Evolutionary conservation across 176 grass and related monocot species (phyloP).

Genomic region (Elymus sibiricus): DNA sequence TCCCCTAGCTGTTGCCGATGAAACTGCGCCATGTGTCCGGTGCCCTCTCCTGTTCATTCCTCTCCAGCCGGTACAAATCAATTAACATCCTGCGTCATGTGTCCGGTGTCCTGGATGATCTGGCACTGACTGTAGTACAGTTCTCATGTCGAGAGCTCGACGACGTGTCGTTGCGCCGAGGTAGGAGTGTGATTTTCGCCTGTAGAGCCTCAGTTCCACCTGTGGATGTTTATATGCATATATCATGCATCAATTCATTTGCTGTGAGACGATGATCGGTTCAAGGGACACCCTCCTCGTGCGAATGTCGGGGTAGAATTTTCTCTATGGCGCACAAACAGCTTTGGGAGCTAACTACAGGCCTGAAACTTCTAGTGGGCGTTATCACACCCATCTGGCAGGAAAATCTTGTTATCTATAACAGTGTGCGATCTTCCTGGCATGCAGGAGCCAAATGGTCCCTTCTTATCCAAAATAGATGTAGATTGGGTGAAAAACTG

Average conservation of each 20-base stretch:
- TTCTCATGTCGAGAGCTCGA: slow-evolving; percentile 11
- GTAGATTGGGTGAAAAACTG: neutral
- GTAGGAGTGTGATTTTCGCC: neutral
- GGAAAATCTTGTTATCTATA: slow-evolving; percentile 17
- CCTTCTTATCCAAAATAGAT: slow-evolving; percentile 15
- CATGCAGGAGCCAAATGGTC: neutral
- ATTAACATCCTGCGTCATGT: neutral
- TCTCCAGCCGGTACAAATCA: neutral
- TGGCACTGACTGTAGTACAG: slow-evolving; percentile 11
- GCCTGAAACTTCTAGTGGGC: slow-evolving; percentile 19
- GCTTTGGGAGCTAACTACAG: slow-evolving; percentile 13
- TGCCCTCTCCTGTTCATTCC: slow-evolving; percentile 18
- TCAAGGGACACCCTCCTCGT: neutral
- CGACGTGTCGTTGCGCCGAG: neutral
- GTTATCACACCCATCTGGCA: slow-evolving; percentile 21
- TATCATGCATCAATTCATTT: neutral
- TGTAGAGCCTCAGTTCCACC: neutral
- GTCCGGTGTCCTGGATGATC: slow-evolving; percentile 2
- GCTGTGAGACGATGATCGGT: neutral
- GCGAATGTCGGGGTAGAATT: neutral
- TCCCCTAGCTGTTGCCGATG: neutral
- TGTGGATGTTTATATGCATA: slow-evolving; percentile 1
- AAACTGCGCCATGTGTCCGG: neutral
- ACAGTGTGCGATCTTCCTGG: slow-evolving; percentile 20
- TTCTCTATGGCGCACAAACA: neutral